Evolutionary conservation across 169 alveolate species (phyloP).

Genomic region (Plasmodium cynomolgi): DNA sequence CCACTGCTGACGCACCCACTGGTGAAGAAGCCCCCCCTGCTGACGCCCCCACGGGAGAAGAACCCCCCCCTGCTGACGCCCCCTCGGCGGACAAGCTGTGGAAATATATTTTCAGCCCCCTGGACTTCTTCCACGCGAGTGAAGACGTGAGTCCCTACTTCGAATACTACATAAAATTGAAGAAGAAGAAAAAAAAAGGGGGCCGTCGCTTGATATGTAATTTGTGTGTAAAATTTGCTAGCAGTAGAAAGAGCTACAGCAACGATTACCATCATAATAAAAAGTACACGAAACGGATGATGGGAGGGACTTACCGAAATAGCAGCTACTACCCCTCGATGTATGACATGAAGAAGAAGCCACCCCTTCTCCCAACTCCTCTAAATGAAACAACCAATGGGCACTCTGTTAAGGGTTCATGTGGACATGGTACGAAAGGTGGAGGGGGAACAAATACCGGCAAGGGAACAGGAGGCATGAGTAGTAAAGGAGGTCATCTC

Average conservation of each 20-base stretch:
- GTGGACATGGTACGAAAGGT: neutral
- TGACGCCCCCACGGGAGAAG: neutral
- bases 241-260: neutral
- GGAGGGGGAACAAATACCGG: neutral
- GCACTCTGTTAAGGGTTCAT: neutral
- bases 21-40: neutral
- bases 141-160: slow-evolving; percentile 29
- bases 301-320: neutral
- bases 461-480: neutral
- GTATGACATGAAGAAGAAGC: neutral
- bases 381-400: neutral
- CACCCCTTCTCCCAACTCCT: neutral
- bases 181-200: neutral
- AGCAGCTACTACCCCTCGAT: neutral
- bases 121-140: slow-evolving; percentile 34
- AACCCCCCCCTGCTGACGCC: neutral
- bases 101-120: slow-evolving; percentile 30
- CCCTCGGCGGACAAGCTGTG: slow-evolving; percentile 21
- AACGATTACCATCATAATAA: neutral
- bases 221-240: slow-evolving; percentile 15
- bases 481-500: neutral
- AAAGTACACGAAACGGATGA: neutral
- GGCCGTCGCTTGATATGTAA: neutral
- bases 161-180: slow-evolving; percentile 23
- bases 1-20: neutral